Percentiles rank a stretch among this genome's conserved stretches.
Evolutionary conservation across 257 asterid genomes (phyloP).

Genomic region (Cruciata laevipes): DNA sequence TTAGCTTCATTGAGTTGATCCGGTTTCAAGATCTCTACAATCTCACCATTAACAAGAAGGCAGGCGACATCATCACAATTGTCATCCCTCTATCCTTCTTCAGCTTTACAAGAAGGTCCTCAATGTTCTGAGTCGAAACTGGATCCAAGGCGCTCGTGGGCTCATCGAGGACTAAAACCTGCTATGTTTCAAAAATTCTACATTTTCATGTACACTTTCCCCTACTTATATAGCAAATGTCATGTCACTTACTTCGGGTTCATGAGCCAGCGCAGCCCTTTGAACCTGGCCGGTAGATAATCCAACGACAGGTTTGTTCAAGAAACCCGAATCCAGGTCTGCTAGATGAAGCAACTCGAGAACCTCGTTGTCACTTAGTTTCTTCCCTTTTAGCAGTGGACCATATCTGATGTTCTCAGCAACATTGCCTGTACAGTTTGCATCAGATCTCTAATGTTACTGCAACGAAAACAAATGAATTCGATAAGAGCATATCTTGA

Average conservation of each 20-base stretch:
- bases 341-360: slow-evolving; percentile 55
- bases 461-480: neutral
- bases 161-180: slow-evolving; percentile 72
- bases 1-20: slow-evolving; percentile 51
- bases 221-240: neutral
- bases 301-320: slow-evolving; percentile 48
- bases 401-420: slow-evolving; percentile 74
- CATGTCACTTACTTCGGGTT: slow-evolving; percentile 47
- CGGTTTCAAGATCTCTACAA: slow-evolving; percentile 58
- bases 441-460: neutral
- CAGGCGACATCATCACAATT: slow-evolving; percentile 46
- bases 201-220: neutral
- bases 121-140: slow-evolving; percentile 63
- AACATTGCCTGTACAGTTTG: slow-evolving; percentile 43
- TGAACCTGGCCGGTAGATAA: slow-evolving; percentile 86
- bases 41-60: slow-evolving; percentile 61
- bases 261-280: slow-evolving; percentile 77
- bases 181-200: neutral
- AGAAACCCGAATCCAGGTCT: slow-evolving; percentile 62
- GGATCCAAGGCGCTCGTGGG: slow-evolving; percentile 82
- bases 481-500: slow-evolving; percentile 36
- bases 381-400: slow-evolving; percentile 52
- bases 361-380: slow-evolving; percentile 49
- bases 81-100: slow-evolving; percentile 53
- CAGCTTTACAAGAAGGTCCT: slow-evolving; percentile 54